Evolutionary conservation across 352 stramenopile species (phyloP).

Genomic region (Phytophthora pisi): DNA sequence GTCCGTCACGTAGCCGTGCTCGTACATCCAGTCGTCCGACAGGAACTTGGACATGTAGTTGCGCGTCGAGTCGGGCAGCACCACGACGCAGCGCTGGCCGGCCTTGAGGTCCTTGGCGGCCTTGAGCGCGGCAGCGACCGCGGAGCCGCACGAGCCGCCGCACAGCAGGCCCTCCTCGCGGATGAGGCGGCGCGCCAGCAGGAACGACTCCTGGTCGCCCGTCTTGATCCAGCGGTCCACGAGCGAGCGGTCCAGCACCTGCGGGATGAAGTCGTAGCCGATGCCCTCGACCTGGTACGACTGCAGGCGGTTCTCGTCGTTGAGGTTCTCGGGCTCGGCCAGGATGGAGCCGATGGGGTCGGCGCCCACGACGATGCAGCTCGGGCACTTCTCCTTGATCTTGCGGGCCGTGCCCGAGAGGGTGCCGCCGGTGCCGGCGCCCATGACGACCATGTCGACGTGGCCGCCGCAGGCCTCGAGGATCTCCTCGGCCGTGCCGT

Average conservation of each 20-base stretch:
- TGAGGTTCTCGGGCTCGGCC: constrained; percentile 91
- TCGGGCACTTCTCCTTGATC: constrained; percentile 93
- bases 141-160: constrained; percentile 93
- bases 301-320: constrained; percentile 92
- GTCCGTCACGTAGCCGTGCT: constrained; percentile 83
- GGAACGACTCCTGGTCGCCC: constrained; percentile 93
- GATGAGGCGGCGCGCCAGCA: constrained; percentile 94
- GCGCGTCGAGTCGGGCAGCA: constrained; percentile 95
- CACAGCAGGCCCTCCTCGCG: constrained; percentile 95
- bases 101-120: constrained; percentile 86
- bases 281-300: constrained; percentile 97
- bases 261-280: constrained; percentile 97
- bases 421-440: constrained; percentile 95
- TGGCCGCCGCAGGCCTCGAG: constrained; percentile 92
- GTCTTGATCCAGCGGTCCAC: constrained; percentile 96
- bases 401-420: constrained; percentile 94
- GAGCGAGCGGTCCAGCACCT: constrained; percentile 93
- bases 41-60: constrained; percentile 99
- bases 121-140: constrained; percentile 83
- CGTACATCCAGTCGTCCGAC: constrained; percentile 95
- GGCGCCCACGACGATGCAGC: constrained; percentile 86
- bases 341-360: constrained; percentile 95
- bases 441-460: constrained; percentile 95
- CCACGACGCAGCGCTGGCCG: constrained; percentile 94
- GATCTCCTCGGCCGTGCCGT: constrained; percentile 96